Base-by-base conservation (phyloP, 2,329 filamentous ascomycete species). In the Ceratocystis huliohia region DNA sequence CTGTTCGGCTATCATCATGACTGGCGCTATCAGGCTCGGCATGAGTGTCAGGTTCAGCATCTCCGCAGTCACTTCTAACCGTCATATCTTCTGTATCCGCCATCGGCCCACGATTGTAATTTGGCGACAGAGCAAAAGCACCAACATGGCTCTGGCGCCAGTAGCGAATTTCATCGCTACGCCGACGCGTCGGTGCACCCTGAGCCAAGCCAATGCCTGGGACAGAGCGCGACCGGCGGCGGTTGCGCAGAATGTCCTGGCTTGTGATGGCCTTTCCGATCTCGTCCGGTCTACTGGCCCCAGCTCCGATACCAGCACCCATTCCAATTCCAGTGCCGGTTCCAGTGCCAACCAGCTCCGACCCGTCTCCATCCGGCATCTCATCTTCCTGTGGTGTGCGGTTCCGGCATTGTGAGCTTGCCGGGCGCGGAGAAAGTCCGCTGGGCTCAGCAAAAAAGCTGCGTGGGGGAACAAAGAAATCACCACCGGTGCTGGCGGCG, bases 241-340 rank as follows among this genome's bases (percentile, higher is more conserved):
- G 80, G 33, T 78, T 72, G 3, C 75, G 77, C 20, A 66, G 57
- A 44, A 75, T 75, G 28, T 74, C 77, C 67, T 84, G 82, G 68
- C 80, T 83, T 1, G 83, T 84, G 61, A 87, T 81, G 61, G 84
- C 84, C 20, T 81, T 80, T n/a, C 84, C 84, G 67, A 86, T 86
- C 66, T 82, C 79, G n/a, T 77, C 74, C 3, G 28, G 20, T 25
- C 44, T 22, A 17, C 28, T 20, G 5, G 56, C 3, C 15, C 28
- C 56, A 59, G 28, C 13, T n/a, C 28, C 30, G 15, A 59, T 13
- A 5, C 56, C 56, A 10, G 45, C 28, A 17, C 41, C 30, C 56
- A 61, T 66, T 4, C 64, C 64, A 25, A 48, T 33, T 13, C 44
- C 61, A 8, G 25, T 30, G 25, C 64, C 64, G 37, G 53, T 61